Base-by-base conservation (phyloP, 2,329 filamentous ascomycete species). In the Xylariaceae sp. region DNA sequence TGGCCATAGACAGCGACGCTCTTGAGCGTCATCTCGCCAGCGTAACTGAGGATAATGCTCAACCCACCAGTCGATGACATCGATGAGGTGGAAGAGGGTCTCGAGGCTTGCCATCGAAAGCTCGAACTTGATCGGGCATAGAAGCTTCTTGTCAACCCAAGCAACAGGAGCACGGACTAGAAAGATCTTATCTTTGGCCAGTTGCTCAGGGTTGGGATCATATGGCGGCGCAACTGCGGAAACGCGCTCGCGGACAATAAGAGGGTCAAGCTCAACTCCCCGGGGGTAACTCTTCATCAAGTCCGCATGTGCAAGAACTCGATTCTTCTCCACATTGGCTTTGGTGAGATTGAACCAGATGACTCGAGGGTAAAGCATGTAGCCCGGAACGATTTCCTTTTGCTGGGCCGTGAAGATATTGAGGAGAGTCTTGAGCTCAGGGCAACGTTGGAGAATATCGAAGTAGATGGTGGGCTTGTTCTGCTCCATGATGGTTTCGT, bases 361-460 rank as follows among this genome's bases (percentile, higher is more conserved):
- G 6, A 52, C 56, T 12, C 61, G 56, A 11, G 63, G 61, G 40
- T 56, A 55, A 11, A 65, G 49, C 59, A 63, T 63, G 33, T 46
- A 51, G 3, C 52, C 48, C 4, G 58, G 55, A 5, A 48, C 41
- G n/a, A 61, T 54, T 32, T 66, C 60, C n/a, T 48, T 46, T 9
- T 62, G 58, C 2, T 69, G 68, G 17, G 74, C 71, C 11, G 72
- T 76, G 47, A 74, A 70, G 15, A 77, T 59, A 49, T 74, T 73
- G 15, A 80, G 65, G 11, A 81, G 65, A 14, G 71, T 70, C 15
- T 74, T 67, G 32, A 77, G 66, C 1, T 66, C 64, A 67, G 78
- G 52, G 64, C 69, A 49, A 71, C 62, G 62, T 41, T 61, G 55
- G 5, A 79, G 61, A 35, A 76, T 66, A 4, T 66, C 66, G 11